These are phyloP conservation scores for Pichia sp. DNA, from an alignment of 1,139 yeast species.

Conservation along the genomic window DNA sequence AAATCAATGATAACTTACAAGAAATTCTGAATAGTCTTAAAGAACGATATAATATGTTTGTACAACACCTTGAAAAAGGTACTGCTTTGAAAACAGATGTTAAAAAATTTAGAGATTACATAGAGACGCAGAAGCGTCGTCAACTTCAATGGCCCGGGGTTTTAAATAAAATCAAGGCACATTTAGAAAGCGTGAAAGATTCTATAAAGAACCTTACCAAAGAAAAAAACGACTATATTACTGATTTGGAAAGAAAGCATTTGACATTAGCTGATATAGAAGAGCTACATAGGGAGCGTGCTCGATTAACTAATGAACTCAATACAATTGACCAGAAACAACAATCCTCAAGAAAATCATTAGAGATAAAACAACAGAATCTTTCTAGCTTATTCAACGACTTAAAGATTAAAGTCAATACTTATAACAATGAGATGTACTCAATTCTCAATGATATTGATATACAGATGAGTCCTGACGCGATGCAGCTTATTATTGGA, in stretches of 20 bases:
- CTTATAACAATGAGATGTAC: slow-evolving; percentile 24
- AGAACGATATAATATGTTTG: slow-evolving; percentile 33
- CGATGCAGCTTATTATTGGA: slow-evolving; percentile 17
- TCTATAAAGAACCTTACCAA: slow-evolving; percentile 38
- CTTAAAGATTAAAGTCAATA: slow-evolving; percentile 10
- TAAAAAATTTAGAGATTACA: slow-evolving; percentile 61
- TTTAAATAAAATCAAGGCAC: slow-evolving; percentile 47
- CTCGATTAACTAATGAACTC: slow-evolving; percentile 47
- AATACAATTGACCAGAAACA: slow-evolving; percentile 42
- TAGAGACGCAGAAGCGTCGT: slow-evolving; percentile 57
- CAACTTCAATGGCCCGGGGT: slow-evolving; percentile 59
- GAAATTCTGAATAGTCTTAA: slow-evolving; percentile 32
- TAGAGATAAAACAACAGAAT: slow-evolving; percentile 41
- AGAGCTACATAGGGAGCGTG: slow-evolving; percentile 53
- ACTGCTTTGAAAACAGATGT: slow-evolving; percentile 67
- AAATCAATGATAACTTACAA: slow-evolving; percentile 39
- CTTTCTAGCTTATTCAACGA: slow-evolving; percentile 28
- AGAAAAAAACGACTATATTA: slow-evolving; percentile 42
- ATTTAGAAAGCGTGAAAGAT: slow-evolving; percentile 41
- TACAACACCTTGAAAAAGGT: slow-evolving; percentile 39
- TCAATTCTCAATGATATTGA: slow-evolving; percentile 18
- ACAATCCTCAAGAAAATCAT: slow-evolving; percentile 31
- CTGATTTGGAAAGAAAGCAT: slow-evolving; percentile 46
- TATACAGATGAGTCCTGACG: slow-evolving; percentile 13
- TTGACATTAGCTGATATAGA: slow-evolving; percentile 58